Conservation (phyloP, 495 filamentous ascomycete genomes). For the Staphylotrichum longicolle region DNA sequence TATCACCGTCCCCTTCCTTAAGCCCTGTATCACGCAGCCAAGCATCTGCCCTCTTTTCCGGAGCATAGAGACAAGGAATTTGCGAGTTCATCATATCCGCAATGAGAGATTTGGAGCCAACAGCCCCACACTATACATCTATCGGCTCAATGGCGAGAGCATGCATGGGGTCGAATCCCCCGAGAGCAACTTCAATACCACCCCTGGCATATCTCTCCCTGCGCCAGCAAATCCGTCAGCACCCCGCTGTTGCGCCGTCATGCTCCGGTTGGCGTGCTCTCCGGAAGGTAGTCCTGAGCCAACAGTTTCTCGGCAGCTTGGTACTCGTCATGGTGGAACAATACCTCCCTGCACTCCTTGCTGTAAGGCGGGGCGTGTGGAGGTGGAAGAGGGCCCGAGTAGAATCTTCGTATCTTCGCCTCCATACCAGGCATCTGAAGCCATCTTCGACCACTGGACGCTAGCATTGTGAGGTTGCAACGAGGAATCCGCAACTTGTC, state of each 20-base stretch:
- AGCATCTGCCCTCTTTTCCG: not conserved
- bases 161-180: conserved; percentile 15
- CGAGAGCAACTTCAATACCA: conserved; percentile 15
- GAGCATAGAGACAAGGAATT: not conserved
- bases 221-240: not conserved
- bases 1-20: conserved; percentile 1
- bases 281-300: not conserved
- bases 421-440: conserved; percentile 29
- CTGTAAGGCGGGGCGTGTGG: conserved; percentile 25
- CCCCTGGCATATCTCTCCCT: not conserved
- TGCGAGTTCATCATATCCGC: not conserved
- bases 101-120: not conserved
- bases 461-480: conserved; percentile 37
- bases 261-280: not conserved
- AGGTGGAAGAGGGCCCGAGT: conserved; percentile 30
- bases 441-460: conserved; percentile 31
- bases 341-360: conserved; percentile 24
- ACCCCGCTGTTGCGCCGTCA: not conserved
- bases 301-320: conserved; percentile 22
- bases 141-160: conserved; percentile 13
- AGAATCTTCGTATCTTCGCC: conserved; percentile 33
- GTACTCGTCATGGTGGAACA: conserved; percentile 35
- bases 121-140: conserved; percentile 18
- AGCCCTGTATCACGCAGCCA: not conserved
- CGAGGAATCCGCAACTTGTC: conserved; percentile 32